These are phyloP conservation scores for Beta macrorhiza DNA, from an alignment of 179 eudicot genomes.

Conservation along the genomic window DNA sequence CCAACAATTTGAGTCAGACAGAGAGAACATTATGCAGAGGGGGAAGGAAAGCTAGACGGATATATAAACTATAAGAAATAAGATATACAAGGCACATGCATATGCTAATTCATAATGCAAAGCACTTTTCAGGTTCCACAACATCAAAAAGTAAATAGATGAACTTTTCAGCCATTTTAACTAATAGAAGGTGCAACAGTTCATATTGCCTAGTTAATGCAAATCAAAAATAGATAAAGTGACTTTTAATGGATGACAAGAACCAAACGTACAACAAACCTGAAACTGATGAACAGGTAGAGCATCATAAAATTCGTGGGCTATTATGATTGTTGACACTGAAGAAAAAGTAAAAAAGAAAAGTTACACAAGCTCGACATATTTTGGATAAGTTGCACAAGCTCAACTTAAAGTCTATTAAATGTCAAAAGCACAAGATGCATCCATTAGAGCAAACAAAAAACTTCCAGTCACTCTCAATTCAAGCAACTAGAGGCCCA, in stretches of 20 bases:
- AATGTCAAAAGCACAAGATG: not conserved
- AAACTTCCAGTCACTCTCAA: no score
- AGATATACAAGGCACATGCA: no score
- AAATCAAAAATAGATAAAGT: not conserved
- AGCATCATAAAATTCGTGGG: constrained; percentile 93
- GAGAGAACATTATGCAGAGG: no score
- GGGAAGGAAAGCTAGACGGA: no score
- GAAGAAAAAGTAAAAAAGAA: constrained; percentile 29
- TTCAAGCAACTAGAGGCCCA: no score
- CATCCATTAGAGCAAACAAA: no score
- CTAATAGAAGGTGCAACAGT: not conserved
- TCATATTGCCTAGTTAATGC: not conserved
- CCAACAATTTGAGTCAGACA: no score
- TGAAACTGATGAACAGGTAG: constrained; percentile 98
- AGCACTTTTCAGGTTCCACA: no score
- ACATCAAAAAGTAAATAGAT: no score
- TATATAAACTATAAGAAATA: no score
- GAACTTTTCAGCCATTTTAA: no score
- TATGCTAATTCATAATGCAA: no score
- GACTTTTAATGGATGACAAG: not conserved
- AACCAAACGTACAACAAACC: constrained; percentile 41
- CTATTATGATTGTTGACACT: constrained; percentile 86
- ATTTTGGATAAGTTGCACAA: not conserved
- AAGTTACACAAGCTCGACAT: constrained; percentile 1
- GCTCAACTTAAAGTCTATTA: not conserved